These are phyloP conservation scores for Primulina huaijiensis DNA, from an alignment of 257 asterid genomes.

Conservation along the genomic window DNA sequence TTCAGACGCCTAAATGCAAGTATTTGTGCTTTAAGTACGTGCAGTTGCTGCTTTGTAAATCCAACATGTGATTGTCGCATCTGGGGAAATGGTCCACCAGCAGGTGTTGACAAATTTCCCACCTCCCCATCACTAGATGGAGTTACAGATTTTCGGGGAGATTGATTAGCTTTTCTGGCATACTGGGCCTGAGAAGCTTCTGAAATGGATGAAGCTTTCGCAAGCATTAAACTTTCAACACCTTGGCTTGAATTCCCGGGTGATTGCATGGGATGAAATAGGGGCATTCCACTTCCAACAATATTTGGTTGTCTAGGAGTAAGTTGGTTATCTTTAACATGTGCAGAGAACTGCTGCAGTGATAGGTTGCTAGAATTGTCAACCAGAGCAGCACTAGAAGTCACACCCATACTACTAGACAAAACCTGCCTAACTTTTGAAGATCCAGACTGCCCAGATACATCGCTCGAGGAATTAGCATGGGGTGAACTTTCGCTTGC, in stretches of 20 bases:
- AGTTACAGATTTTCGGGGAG: slow-evolving; percentile 55
- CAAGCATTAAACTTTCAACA: slow-evolving; percentile 44
- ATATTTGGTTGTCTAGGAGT: slow-evolving; percentile 67
- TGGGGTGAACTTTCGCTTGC: slow-evolving; percentile 77
- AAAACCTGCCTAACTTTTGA: slow-evolving; percentile 73
- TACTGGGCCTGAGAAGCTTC: slow-evolving; percentile 62
- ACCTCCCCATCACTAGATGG: slow-evolving; percentile 63
- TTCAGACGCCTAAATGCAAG: slow-evolving; percentile 96
- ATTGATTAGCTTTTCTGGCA: slow-evolving; percentile 52
- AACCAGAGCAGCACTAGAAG: slow-evolving; percentile 41
- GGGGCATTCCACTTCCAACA: slow-evolving; percentile 64
- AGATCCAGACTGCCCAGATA: slow-evolving; percentile 76
- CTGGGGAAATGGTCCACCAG: slow-evolving; percentile 45
- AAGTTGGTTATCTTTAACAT: slow-evolving; percentile 65
- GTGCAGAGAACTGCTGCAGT: slow-evolving; percentile 61
- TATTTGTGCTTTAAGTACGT: slow-evolving; percentile 96
- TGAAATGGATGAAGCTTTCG: slow-evolving; percentile 42
- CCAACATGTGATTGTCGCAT: slow-evolving; percentile 53
- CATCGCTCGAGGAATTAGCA: slow-evolving; percentile 77
- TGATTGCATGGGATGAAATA: slow-evolving; percentile 44
- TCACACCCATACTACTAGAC: slow-evolving; percentile 48
- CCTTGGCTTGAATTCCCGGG: slow-evolving; percentile 65
- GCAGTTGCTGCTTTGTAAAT: slow-evolving; percentile 90
- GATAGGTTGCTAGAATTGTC: slow-evolving; percentile 47
- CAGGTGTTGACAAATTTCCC: slow-evolving; percentile 55